Base-by-base conservation (phyloP, 2,329 filamentous ascomycete genomes). In the Colletotrichum tofieldiae region DNA sequence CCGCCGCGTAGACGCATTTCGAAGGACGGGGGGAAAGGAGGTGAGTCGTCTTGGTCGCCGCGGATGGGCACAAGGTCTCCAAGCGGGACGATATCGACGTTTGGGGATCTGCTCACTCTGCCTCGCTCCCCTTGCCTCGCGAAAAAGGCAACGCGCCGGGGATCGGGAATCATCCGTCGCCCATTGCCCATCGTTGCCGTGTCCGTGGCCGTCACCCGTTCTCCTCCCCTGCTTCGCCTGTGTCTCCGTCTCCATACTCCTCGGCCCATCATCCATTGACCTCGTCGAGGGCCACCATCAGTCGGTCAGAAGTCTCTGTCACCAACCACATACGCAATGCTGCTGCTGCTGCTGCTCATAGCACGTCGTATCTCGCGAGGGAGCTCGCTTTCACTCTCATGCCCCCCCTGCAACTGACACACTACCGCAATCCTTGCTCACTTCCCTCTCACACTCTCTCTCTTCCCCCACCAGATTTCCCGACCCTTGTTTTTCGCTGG, bases 401-500 rank as follows among this genome's bases (percentile, higher is more conserved):
- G 26, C 23, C 49, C n/a, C 54, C 41, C 52, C 39, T 59, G 39
- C 45, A 35, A 55, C 37, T 59, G 39, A 39, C 63, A 45, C 51
- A 59, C 54, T 58, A 51, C 60, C 66, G 67, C 49, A 20, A 71
- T 49, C 66, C 70, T 71, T 73, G 66, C 47, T 55, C 55, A 45
- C 65, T 69, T 69, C 51, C 66, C 66, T 55, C 66, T 60, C 23
- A 18, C 62, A 32, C 32, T 55, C 20, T n/a, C 32, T 26, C 29
- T 39, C 47, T 6, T 56, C 64, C 51, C 68, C 69, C 65, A 52
- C 43, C 65, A 45, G 65, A 70, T 64, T 69, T 71, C 47, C 61
- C 54, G 23, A 65, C 69, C 65, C 65, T 72, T 63, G 58, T 72
- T 63, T 63, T 29, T 69, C 65, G 65, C 58, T 37, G 66, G 54